Percentiles rank a stretch among this genome's conserved stretches.
Evolutionary conservation across 768 basidiomycete species (phyloP).

Genomic region (Collybia mongolica): DNA sequence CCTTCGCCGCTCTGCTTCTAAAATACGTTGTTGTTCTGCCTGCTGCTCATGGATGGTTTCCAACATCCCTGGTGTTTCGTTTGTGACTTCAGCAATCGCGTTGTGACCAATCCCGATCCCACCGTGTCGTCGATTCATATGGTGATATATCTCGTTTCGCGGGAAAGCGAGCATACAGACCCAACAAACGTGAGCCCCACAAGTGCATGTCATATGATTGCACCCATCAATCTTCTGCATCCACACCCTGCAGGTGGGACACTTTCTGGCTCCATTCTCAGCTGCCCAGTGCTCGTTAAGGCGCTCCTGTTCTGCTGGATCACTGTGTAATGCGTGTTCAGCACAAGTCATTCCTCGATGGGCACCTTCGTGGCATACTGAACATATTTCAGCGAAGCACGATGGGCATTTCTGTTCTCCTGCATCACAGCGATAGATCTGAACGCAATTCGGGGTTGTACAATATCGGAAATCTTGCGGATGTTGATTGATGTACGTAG

Average conservation of each 20-base stretch:
- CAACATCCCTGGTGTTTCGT: too few relatives aligned
- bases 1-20: too few relatives aligned
- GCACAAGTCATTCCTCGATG: conserved; percentile 54
- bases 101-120: too few relatives aligned
- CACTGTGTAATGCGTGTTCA: conserved; percentile 28
- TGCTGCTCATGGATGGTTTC: too few relatives aligned
- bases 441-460: conserved; percentile 69
- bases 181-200: conserved; percentile 57
- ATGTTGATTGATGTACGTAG: conserved; percentile 50
- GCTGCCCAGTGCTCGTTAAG: conserved; percentile 38
- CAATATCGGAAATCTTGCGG: conserved; percentile 66
- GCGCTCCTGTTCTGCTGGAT: conserved; percentile 39
- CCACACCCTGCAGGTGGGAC: conserved; percentile 41
- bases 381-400: conserved; percentile 48
- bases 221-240: conserved; percentile 54
- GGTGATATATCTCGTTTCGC: conserved; percentile 12
- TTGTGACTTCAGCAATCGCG: too few relatives aligned
- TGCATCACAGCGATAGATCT: conserved; percentile 50
- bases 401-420: conserved; percentile 43
- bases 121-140: too few relatives aligned
- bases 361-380: conserved; percentile 44
- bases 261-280: conserved; percentile 39
- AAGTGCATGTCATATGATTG: conserved; percentile 53
- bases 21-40: too few relatives aligned
- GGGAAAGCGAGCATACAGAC: conserved; percentile 44